Conservation (phyloP, 495 filamentous ascomycete species). For the Aspergillus baeticus region DNA sequence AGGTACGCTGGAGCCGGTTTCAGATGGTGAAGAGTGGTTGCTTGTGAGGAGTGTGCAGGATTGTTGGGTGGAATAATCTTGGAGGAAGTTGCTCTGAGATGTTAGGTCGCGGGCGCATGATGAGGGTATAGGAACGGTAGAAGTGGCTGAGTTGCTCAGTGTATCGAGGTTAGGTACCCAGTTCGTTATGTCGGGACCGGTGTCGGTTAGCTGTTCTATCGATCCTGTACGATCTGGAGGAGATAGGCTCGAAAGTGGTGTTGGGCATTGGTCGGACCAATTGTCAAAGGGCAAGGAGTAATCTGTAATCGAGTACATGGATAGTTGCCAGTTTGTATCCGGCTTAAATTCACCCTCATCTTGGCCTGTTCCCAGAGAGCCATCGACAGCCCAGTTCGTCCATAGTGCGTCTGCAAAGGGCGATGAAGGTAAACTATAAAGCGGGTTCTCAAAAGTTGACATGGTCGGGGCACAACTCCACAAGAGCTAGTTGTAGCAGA, state of each 20-base stretch:
- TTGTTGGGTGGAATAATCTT: neutral
- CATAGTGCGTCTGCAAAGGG: neutral
- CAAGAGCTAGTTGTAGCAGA: neutral
- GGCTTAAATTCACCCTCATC: neutral
- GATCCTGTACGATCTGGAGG: neutral
- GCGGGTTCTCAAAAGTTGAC: neutral
- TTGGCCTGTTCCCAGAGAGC: neutral
- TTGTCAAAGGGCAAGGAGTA: neutral
- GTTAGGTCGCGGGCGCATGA: neutral
- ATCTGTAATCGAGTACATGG: neutral
- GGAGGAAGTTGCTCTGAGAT: neutral
- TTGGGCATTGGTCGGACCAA: constrained; percentile 3
- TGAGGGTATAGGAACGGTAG: neutral
- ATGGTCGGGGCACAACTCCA: neutral
- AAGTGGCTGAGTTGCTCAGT: neutral
- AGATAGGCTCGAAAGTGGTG: constrained; percentile 2
- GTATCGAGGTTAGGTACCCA: neutral
- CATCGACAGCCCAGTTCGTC: neutral
- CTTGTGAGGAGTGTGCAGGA: neutral
- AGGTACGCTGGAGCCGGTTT: neutral
- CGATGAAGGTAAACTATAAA: neutral
- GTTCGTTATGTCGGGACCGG: neutral
- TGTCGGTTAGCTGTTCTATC: neutral
- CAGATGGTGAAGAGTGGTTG: neutral
- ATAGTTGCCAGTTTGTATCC: constrained; percentile 3